Evolutionary conservation across 2,329 filamentous ascomycete species (phyloP).

Genomic region (Ilyonectria sp.): DNA sequence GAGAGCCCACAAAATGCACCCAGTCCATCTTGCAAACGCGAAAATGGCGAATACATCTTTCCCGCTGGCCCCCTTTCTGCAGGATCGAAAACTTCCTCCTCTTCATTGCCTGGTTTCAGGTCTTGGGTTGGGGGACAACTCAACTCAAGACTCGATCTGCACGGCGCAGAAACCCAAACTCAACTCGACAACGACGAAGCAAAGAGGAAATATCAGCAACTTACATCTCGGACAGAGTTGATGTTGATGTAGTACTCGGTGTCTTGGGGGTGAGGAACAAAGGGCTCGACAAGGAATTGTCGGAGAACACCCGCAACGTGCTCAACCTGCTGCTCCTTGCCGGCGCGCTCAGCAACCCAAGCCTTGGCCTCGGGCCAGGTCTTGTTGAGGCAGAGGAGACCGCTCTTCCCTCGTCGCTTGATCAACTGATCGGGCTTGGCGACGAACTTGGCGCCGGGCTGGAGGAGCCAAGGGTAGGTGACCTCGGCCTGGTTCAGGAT

Average conservation of each 20-base stretch:
- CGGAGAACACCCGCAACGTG: conserved; percentile 88
- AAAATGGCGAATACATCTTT: conserved; percentile 42
- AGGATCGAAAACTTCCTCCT: conserved; percentile 22
- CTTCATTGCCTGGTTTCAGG: conserved; percentile 17
- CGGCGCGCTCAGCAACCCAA: conserved; percentile 93
- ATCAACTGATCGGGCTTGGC: conserved; percentile 99
- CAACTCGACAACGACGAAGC: conserved; percentile 26
- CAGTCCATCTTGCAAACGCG: conserved; percentile 35
- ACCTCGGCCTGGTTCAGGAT: conserved; percentile 96
- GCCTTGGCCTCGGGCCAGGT: conserved; percentile 93
- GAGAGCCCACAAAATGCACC: conserved; percentile 45
- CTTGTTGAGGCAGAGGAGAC: conserved; percentile 96
- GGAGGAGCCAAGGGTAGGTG: conserved; percentile 96
- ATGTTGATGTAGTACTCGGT: conserved; percentile 99
- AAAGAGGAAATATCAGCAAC: conserved; percentile 58
- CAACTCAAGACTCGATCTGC: neutral
- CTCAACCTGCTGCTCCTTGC: conserved; percentile 95
- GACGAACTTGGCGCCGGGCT: conserved; percentile 89
- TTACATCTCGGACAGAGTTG: conserved; percentile 99
- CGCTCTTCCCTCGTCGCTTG: conserved; percentile 99
- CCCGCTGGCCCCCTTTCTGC: conserved; percentile 22
- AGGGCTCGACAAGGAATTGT: conserved; percentile 98
- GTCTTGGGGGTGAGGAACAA: conserved; percentile 93
- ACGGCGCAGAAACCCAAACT: conserved; percentile 8
- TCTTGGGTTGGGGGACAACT: conserved; percentile 5